A percentile compares a stretch with the other conserved stretches of the same genome.
phyloP scores from a whole-genome alignment of 2,329 filamentous ascomycete species.

The Mycocentrospora acerina region DNA sequence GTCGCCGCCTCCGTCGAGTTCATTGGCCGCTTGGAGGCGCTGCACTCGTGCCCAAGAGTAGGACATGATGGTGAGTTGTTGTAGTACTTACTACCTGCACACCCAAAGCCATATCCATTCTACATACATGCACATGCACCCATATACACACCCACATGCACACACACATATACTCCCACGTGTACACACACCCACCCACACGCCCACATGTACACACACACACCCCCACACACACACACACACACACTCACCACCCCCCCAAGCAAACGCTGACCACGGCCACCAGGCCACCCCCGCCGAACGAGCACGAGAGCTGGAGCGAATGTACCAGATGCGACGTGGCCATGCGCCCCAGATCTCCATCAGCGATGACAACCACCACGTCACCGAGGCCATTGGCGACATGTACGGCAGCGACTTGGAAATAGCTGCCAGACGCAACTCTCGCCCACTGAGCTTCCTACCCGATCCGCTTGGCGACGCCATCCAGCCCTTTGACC shows the following conservation, averaged over 20 bases:
- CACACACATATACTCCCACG: too few relatives aligned
- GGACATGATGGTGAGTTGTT: not conserved
- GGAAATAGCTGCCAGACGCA: slow-evolving; percentile 46
- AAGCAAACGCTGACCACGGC: slow-evolving; percentile 30
- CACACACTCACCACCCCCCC: too few relatives aligned
- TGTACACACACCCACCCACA: too few relatives aligned
- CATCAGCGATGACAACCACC: slow-evolving; percentile 86
- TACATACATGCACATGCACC: too few relatives aligned
- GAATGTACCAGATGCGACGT: slow-evolving; percentile 54
- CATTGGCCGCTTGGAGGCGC: slow-evolving; percentile 13
- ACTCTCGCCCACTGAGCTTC: slow-evolving; percentile 74
- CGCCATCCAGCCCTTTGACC: slow-evolving; percentile 41
- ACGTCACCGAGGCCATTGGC: slow-evolving; percentile 91
- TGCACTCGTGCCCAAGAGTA: slow-evolving; percentile 15
- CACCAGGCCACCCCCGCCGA: slow-evolving; percentile 28
- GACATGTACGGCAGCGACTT: slow-evolving; percentile 79
- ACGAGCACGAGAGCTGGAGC: slow-evolving; percentile 49
- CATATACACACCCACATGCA: too few relatives aligned
- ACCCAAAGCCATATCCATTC: too few relatives aligned
- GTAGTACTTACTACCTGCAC: too few relatives aligned
- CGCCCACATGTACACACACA: too few relatives aligned
- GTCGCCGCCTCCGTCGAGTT: slow-evolving; percentile 22
- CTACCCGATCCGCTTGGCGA: slow-evolving; percentile 60
- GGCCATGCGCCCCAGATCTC: slow-evolving; percentile 64
- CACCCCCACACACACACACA: too few relatives aligned